phyloP scores from a whole-genome alignment of 1,284 basidiomycete species.

The Rhodotorula sp. region DNA sequence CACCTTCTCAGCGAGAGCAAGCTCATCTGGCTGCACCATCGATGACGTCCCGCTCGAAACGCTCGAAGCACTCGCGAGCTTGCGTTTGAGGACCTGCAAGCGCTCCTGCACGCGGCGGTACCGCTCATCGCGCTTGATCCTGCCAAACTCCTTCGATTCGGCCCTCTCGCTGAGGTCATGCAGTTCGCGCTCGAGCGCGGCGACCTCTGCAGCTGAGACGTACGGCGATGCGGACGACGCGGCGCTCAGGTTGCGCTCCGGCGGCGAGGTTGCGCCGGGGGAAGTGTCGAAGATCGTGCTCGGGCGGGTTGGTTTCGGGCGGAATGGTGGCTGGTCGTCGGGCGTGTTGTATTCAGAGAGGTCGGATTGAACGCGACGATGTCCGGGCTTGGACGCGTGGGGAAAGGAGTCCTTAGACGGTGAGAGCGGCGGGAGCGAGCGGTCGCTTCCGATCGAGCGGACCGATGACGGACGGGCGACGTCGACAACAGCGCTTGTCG shows the following conservation, averaged over 20 bases:
- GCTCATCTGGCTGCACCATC: neutral
- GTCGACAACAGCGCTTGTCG: no score
- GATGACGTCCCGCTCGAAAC: neutral
- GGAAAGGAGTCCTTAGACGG: neutral
- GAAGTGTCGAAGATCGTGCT: no score
- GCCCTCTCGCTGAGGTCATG: neutral
- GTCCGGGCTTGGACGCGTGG: neutral
- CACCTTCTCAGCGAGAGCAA: slow-evolving; percentile 6
- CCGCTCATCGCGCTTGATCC: neutral
- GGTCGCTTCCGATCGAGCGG: neutral
- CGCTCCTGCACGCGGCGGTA: slow-evolving; percentile 2
- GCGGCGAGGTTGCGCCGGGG: neutral
- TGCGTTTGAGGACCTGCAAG: neutral
- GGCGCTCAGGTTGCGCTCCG: neutral
- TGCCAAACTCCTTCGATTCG: neutral
- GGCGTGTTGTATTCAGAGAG: neutral
- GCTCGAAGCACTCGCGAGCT: neutral
- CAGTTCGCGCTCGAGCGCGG: neutral
- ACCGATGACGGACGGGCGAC: neutral
- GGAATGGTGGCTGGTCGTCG: slow-evolving; percentile 5
- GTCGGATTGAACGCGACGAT: neutral
- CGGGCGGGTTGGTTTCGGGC: slow-evolving; percentile 17
- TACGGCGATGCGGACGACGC: neutral
- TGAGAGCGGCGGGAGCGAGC: neutral
- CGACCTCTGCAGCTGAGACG: neutral